These are phyloP conservation scores for Eruca vesicaria DNA, from an alignment of 441 rosid species.

Conservation along the genomic window DNA sequence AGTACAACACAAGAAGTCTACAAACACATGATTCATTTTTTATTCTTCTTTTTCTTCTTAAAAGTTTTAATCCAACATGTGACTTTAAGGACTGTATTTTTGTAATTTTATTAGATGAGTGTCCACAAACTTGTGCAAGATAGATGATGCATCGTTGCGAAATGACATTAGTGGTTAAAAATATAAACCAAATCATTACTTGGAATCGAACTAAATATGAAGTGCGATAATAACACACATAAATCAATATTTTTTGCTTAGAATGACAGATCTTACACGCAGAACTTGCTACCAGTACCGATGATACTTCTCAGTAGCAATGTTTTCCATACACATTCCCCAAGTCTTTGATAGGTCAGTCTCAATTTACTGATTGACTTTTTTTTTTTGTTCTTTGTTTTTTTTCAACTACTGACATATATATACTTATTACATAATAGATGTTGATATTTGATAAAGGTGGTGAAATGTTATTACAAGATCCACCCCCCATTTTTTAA, in stretches of 20 bases:
- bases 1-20: not conserved
- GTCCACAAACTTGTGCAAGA: not conserved
- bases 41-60: not conserved
- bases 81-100: not conserved
- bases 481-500: constrained; percentile 24
- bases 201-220: not conserved
- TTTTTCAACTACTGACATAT: not conserved
- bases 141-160: not conserved
- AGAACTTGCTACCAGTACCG: constrained; percentile 21
- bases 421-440: constrained; percentile 21
- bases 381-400: not conserved
- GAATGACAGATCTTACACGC: not conserved
- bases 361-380: constrained; percentile 8
- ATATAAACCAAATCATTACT: not conserved
- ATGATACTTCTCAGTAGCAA: not conserved
- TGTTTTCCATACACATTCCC: not conserved
- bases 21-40: not conserved
- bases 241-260: not conserved
- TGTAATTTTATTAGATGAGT: not conserved
- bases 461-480: constrained; percentile 36
- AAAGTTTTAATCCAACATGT: not conserved
- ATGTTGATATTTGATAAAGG: not conserved
- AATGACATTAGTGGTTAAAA: not conserved
- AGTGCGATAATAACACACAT: not conserved
- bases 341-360: not conserved